Conservation (phyloP, 257 asterid genomes). For the Przewalskia tangutica region DNA sequence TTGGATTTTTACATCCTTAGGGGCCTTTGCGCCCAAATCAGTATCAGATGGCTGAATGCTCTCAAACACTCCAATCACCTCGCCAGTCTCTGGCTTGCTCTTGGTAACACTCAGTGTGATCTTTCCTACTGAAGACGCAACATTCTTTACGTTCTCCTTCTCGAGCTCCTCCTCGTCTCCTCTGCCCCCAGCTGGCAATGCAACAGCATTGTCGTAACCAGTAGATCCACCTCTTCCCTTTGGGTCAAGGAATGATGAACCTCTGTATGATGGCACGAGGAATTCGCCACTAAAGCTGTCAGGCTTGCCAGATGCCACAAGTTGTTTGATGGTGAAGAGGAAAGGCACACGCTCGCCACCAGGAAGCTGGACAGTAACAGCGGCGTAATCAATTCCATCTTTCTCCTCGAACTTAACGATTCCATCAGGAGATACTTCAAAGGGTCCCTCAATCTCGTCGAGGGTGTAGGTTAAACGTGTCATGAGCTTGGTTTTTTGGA, state of each 20-base stretch:
- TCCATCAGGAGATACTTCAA: slow-evolving; percentile 74
- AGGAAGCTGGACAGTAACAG: slow-evolving; percentile 96
- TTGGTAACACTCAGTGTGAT: slow-evolving; percentile 71
- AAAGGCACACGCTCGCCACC: slow-evolving; percentile 98
- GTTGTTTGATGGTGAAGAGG: slow-evolving; percentile 88
- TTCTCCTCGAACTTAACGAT: slow-evolving; percentile 81
- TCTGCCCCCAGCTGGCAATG: slow-evolving; percentile 97
- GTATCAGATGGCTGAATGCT: slow-evolving; percentile 97
- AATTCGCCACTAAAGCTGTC: slow-evolving; percentile 61
- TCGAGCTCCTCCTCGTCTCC: slow-evolving; percentile 92
- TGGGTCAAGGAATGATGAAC: slow-evolving; percentile 97
- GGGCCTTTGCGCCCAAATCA: slow-evolving; percentile 88
- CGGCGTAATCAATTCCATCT: slow-evolving; percentile 96
- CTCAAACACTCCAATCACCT: slow-evolving; percentile 90
- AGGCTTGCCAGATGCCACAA: slow-evolving; percentile 84
- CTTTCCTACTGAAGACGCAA: slow-evolving; percentile 57
- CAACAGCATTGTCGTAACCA: slow-evolving; percentile 95
- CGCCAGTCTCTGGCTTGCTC: slow-evolving; percentile 91
- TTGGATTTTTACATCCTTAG: slow-evolving; percentile 89
- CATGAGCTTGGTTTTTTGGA: slow-evolving; percentile 97
- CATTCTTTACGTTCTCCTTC: slow-evolving; percentile 87
- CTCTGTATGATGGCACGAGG: slow-evolving; percentile 94
- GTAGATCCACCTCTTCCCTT: slow-evolving; percentile 99
- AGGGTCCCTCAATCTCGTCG: slow-evolving; percentile 96
- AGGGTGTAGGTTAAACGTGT: slow-evolving; percentile 96